A percentile compares a stretch with the other conserved stretches of the same genome.
Conservation (phyloP, 2,329 filamentous ascomycete genomes). For the Penicillium sp. region DNA sequence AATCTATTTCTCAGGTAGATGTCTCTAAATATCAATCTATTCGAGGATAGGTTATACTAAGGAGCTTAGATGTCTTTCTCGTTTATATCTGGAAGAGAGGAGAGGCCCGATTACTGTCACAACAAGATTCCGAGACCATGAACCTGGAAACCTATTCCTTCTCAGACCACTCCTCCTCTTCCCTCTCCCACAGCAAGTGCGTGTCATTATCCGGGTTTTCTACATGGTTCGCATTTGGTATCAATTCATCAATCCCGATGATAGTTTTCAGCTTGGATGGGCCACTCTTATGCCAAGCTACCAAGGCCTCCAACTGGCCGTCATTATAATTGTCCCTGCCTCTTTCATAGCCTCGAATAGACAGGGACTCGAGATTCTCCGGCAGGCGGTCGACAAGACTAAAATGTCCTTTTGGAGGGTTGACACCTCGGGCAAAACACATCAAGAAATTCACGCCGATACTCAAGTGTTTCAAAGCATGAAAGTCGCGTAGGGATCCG, state of each 20-base stretch:
- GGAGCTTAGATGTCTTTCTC: not conserved
- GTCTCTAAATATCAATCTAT: not conserved
- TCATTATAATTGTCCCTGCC: not conserved
- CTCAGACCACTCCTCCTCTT: slow-evolving; percentile 12
- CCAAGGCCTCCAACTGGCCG: not conserved
- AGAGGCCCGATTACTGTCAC: not conserved
- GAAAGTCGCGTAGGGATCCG: slow-evolving; percentile 6
- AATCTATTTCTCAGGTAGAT: too few species aligned
- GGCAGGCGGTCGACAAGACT: slow-evolving; percentile 7
- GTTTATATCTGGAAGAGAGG: not conserved
- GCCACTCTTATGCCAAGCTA: not conserved
- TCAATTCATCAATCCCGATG: slow-evolving; percentile 1
- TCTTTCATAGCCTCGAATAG: slow-evolving; percentile 9
- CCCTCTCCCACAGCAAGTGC: not conserved
- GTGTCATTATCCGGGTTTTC: not conserved
- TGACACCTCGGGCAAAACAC: not conserved
- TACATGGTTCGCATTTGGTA: not conserved
- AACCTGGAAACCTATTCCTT: not conserved
- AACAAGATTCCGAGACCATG: not conserved
- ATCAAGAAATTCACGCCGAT: not conserved
- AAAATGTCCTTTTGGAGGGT: not conserved
- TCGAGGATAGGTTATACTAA: not conserved
- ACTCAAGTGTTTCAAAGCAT: not conserved
- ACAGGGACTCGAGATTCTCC: slow-evolving; percentile 2
- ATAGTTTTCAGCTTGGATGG: slow-evolving; percentile 6